Percentiles rank a stretch among this genome's conserved stretches.
These are phyloP conservation scores for Fusarium siculi DNA, from an alignment of 2,329 filamentous ascomycete species.

Conservation along the genomic window DNA sequence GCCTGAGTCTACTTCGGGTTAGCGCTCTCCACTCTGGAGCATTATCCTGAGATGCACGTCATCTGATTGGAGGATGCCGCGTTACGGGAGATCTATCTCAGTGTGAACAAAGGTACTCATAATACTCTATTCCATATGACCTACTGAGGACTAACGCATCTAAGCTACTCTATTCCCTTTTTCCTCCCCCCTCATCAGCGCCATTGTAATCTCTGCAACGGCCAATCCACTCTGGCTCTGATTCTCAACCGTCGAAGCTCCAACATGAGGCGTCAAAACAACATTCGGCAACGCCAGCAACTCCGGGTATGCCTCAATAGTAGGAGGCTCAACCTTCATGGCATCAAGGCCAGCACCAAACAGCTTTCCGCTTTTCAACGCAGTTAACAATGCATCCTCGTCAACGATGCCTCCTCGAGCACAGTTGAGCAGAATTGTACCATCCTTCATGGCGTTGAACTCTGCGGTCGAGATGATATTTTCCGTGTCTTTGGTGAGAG, in stretches of 20 bases:
- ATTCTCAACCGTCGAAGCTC: not conserved
- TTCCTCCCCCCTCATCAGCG: not conserved
- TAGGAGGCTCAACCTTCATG: not conserved
- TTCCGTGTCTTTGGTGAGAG: not conserved
- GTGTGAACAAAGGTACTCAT: too few species aligned
- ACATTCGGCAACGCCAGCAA: not conserved
- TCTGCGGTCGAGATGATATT: not conserved
- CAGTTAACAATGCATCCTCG: not conserved
- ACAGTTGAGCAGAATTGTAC: not conserved
- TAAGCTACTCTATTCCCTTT: not conserved
- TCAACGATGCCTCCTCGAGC: not conserved
- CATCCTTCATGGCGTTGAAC: not conserved
- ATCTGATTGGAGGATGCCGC: not conserved
- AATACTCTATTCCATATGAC: rapidly evolving
- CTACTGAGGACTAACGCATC: not conserved
- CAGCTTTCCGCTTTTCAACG: not conserved
- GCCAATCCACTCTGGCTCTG: not conserved
- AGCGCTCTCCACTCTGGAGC: not conserved
- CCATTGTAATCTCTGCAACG: not conserved
- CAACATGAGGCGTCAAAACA: not conserved
- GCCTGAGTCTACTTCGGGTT: not conserved
- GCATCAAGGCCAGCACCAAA: not conserved
- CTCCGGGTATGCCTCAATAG: not conserved
- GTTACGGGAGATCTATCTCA: too few species aligned
- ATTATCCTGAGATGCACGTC: not conserved